Conservation (phyloP, 2,329 filamentous ascomycete genomes). For the Pseudogymnoascus sp. region DNA sequence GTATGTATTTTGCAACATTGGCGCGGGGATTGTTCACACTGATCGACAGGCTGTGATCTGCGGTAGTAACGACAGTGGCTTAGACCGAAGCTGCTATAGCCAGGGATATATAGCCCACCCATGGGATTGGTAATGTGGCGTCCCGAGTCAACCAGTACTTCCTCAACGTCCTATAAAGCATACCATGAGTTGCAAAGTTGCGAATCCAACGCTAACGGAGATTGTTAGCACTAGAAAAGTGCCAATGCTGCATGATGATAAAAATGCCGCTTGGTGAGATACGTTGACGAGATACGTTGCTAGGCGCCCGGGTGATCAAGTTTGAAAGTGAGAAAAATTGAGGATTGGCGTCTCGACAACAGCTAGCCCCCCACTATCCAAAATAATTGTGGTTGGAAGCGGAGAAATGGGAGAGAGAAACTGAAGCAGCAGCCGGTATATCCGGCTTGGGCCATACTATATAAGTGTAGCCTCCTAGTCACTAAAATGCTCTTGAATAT, state of each 20-base stretch:
- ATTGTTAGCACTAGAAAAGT: neutral
- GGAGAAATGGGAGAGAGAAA: neutral
- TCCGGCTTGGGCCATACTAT: neutral
- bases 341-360: neutral
- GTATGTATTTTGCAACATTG: neutral
- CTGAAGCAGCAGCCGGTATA: neutral
- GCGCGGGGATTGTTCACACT: neutral
- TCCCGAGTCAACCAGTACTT: neutral
- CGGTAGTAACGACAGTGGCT: neutral
- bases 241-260: neutral
- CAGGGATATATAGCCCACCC: neutral
- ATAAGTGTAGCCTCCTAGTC: neutral
- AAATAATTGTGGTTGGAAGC: neutral
- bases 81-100: neutral
- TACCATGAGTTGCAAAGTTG: neutral
- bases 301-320: neutral
- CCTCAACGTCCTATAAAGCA: neutral
- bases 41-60: neutral
- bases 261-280: neutral
- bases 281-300: neutral
- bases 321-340: neutral
- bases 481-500: neutral
- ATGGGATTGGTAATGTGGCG: neutral
- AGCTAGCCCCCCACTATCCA: neutral
- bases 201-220: neutral